Percentiles rank a stretch among this genome's conserved stretches.
Evolutionary conservation across 345 rosid species (phyloP).

Genomic region (Pseudoturritis turrita): DNA sequence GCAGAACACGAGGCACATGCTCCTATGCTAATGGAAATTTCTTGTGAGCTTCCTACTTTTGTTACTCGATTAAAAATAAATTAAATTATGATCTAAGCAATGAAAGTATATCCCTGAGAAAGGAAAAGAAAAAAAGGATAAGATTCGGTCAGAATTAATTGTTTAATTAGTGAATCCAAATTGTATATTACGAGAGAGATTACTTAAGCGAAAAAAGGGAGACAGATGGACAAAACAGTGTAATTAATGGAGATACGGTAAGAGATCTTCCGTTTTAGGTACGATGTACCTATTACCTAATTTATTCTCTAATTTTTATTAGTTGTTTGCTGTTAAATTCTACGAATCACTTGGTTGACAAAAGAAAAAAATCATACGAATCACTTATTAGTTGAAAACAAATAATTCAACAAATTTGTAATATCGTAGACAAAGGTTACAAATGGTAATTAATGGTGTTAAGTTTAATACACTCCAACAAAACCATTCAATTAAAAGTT

Average conservation of each 20-base stretch:
- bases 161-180: conserved; percentile 3
- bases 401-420: not conserved
- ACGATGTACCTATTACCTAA: conserved; percentile 52
- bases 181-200: conserved; percentile 3
- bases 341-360: not conserved
- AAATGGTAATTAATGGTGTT: not conserved
- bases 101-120: not conserved
- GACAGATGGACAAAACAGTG: conserved; percentile 12
- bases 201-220: not conserved
- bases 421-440: not conserved
- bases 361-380: too few species aligned
- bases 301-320: conserved; percentile 9
- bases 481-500: not conserved
- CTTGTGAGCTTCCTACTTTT: conserved; percentile 44
- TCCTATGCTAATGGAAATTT: conserved; percentile 29
- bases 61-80: not conserved
- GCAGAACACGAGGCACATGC: conserved; percentile 38
- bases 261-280: conserved; percentile 45
- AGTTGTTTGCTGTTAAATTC: not conserved
- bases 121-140: not conserved
- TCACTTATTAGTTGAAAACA: not conserved
- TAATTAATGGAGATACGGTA: conserved; percentile 32
- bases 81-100: not conserved
- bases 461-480: not conserved
- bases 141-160: conserved; percentile 13